These are phyloP conservation scores for Leishmania lainsoni DNA, from an alignment of 208 protist genomes.

Conservation along the genomic window DNA sequence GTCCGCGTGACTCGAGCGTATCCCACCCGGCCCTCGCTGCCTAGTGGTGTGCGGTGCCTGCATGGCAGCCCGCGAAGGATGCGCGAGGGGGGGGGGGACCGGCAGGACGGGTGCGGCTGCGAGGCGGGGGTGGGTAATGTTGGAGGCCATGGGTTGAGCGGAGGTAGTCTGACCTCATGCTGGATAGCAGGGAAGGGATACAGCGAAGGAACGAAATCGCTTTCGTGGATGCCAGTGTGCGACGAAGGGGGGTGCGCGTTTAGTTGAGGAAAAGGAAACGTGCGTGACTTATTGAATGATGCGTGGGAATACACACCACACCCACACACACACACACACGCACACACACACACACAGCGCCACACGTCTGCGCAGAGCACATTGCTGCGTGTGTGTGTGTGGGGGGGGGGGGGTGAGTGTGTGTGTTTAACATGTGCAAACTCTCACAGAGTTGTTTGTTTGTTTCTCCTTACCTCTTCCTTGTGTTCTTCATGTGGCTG, in stretches of 20 bases:
- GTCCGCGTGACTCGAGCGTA: not conserved
- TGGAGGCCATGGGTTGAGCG: not conserved
- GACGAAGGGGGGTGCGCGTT: not conserved
- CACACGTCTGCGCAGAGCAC: too few species aligned
- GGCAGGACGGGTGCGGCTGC: not conserved
- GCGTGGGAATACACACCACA: not conserved
- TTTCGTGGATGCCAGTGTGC: not conserved
- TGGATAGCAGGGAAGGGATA: not conserved
- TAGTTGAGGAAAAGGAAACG: not conserved
- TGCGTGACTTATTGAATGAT: not conserved
- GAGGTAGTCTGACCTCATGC: not conserved
- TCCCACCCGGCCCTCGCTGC: not conserved
- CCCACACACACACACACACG: too few species aligned
- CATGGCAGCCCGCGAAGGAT: too few species aligned
- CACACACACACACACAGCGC: too few species aligned
- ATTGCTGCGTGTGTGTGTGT: not conserved
- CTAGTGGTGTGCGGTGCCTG: too few species aligned
- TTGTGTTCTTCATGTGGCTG: not conserved
- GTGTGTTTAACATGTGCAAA: not conserved
- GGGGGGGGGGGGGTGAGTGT: too few species aligned
- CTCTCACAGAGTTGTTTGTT: conserved; percentile 5
- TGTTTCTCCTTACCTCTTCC: not conserved
- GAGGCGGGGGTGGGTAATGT: not conserved
- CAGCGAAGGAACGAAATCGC: not conserved
- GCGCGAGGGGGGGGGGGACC: too few species aligned